A percentile compares a stretch with the other conserved stretches of the same genome.
Evolutionary conservation across 2,329 filamentous ascomycete genomes (phyloP).

Genomic region (Venturia aucupariae): DNA sequence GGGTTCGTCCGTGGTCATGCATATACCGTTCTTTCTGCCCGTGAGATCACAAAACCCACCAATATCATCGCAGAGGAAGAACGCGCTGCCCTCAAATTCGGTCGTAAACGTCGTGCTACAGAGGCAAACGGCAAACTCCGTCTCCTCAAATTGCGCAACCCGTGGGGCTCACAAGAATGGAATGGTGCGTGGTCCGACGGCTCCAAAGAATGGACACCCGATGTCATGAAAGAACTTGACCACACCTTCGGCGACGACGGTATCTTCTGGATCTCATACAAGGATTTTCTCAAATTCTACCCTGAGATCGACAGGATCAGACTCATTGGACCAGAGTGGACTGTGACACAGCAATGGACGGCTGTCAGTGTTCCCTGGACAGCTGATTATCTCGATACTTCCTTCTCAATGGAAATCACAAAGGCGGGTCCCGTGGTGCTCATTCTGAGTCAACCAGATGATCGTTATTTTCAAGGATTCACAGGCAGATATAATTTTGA

Average conservation of each 20-base stretch:
- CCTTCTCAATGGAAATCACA: constrained; percentile 39
- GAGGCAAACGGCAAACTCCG: constrained; percentile 27
- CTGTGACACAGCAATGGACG: constrained; percentile 45
- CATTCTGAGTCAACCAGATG: constrained; percentile 43
- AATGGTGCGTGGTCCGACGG: constrained; percentile 73
- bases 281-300: constrained; percentile 41
- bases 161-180: constrained; percentile 72
- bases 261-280: constrained; percentile 45
- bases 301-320: constrained; percentile 43
- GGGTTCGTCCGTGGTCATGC: constrained; percentile 38
- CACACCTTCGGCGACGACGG: constrained; percentile 71
- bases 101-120: constrained; percentile 5
- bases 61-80: constrained; percentile 12
- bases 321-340: constrained; percentile 45
- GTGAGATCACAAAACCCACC: constrained; percentile 32
- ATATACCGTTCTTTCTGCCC: constrained; percentile 47
- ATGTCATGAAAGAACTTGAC: constrained; percentile 61
- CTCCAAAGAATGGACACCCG: constrained; percentile 72
- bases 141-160: constrained; percentile 54
- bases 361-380: constrained; percentile 43
- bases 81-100: neutral
- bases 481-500: constrained; percentile 45
- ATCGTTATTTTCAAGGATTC: constrained; percentile 41
- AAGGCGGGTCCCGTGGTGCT: constrained; percentile 39
- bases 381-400: constrained; percentile 44